Evolutionary conservation across 2,329 filamentous ascomycete species (phyloP).

Genomic region (Venturia asperata): DNA sequence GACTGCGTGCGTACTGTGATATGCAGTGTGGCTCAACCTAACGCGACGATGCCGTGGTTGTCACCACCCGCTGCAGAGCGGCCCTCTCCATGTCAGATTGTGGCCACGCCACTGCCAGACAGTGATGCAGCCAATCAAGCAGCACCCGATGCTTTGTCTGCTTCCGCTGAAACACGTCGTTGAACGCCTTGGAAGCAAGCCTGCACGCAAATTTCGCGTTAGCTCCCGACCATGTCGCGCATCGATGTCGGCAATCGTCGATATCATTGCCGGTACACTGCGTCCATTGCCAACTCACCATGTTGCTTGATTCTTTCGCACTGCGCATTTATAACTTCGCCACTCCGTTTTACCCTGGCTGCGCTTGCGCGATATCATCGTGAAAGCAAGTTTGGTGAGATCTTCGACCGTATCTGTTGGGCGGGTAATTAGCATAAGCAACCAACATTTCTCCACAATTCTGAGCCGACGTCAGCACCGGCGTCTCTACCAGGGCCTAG

Average conservation of each 20-base stretch:
- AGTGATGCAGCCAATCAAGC: constrained; percentile 56
- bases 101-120: not conserved
- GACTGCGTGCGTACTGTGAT: no score
- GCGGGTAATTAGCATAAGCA: not conserved
- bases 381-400: constrained; percentile 56
- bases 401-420: constrained; percentile 55
- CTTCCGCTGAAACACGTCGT: constrained; percentile 57
- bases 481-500: not conserved
- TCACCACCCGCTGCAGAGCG: constrained; percentile 10
- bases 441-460: not conserved
- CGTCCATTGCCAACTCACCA: constrained; percentile 17
- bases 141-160: constrained; percentile 62
- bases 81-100: not conserved
- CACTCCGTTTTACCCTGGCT: constrained; percentile 30
- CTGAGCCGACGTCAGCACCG: not conserved
- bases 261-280: not conserved
- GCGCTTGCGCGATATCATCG: constrained; percentile 51
- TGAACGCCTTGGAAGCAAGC: constrained; percentile 64
- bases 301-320: constrained; percentile 36
- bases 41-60: not conserved
- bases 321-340: constrained; percentile 47
- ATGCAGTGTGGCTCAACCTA: no score
- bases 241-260: not conserved
- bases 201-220: constrained; percentile 34
- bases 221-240: constrained; percentile 17